Percentiles rank a stretch among this genome's conserved stretches.
Conservation (phyloP, 371 early-diverging fungal species). For the Syncephalastrum monosporum region DNA sequence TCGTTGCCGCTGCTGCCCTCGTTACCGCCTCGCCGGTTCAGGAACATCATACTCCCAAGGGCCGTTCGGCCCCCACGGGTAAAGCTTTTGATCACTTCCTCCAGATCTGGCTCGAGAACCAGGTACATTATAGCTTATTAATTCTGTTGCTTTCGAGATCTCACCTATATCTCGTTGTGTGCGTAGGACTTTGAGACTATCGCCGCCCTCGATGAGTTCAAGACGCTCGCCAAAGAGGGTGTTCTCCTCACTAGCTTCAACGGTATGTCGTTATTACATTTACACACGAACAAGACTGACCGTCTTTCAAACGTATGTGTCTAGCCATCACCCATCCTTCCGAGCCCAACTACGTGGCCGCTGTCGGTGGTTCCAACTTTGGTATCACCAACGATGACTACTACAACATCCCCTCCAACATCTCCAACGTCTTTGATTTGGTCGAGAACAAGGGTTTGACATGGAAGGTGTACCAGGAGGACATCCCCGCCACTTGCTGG, state of each 20-base stretch:
- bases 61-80: conserved; percentile 15
- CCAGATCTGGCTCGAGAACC: conserved; percentile 40
- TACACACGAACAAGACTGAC: too few species aligned
- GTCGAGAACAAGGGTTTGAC: conserved; percentile 43
- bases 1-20: conserved; percentile 6
- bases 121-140: conserved; percentile 10
- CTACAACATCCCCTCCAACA: conserved; percentile 17
- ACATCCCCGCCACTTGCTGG: conserved; percentile 29
- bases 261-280: conserved; percentile 13
- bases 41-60: neutral
- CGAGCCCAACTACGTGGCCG: conserved; percentile 21
- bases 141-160: neutral
- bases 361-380: conserved; percentile 23
- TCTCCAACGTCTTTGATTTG: conserved; percentile 16
- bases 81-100: conserved; percentile 36
- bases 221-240: conserved; percentile 28
- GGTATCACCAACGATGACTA: conserved; percentile 25
- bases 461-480: conserved; percentile 51
- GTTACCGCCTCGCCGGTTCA: neutral
- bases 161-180: neutral
- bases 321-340: conserved; percentile 31
- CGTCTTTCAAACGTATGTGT: too few species aligned
- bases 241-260: conserved; percentile 44
- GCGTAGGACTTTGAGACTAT: conserved; percentile 22
- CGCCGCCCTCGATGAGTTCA: conserved; percentile 15